Evolutionary conservation across 1,284 basidiomycete species (phyloP), one percentile per base, ranked within the genome.

Genomic region (Papiliotrema laurentii): DNA sequence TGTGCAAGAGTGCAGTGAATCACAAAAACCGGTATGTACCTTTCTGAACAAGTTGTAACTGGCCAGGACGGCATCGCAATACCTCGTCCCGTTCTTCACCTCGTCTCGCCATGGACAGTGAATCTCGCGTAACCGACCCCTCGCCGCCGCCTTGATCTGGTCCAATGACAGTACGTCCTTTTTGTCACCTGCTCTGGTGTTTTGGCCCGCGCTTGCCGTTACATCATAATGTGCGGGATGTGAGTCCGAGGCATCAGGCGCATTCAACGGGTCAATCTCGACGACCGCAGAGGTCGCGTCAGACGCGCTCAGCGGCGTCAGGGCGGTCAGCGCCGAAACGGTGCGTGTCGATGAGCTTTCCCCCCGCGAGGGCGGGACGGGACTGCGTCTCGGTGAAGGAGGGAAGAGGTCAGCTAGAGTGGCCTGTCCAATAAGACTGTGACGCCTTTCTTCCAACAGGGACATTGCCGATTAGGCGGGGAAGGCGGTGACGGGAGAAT

Each of bases 51-150:
- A n/a, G 9, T 22, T 30, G 22, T 34, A 26, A 43, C 43, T 46
- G 25, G 28, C 45, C 13, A 55, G 34, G 3, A 48, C 25, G 2
- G 53, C 53, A 28, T 52, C 50, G 37, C 53, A 54, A n/a, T 6
- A 9, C 21, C 28, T 31, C 7, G n/a, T 19, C 5, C 5, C 30
- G 45, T 24, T 35, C 7, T 28, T 5, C 19, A 7, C 10, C 11
- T 40, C 38, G 18, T 45, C 28, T 18, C 26, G 26, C 51, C 51
- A 53, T 31, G 21, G 18, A 37, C 47, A 49, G 2, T 35, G 10
- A 16, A 49, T 36, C 7, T 9, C 31, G 9, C 47, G 41, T 10
- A 53, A 24, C 22, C 51, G 24, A 11, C 34, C 28, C 7, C 24
- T 21, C 4, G 13, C 45, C 10, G 25, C 33, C 22, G 26, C 28